Evolutionary conservation across 2,329 filamentous ascomycete genomes (phyloP), one percentile per base, ranked within the genome.

Genomic region (Epichloe gansuensis): DNA sequence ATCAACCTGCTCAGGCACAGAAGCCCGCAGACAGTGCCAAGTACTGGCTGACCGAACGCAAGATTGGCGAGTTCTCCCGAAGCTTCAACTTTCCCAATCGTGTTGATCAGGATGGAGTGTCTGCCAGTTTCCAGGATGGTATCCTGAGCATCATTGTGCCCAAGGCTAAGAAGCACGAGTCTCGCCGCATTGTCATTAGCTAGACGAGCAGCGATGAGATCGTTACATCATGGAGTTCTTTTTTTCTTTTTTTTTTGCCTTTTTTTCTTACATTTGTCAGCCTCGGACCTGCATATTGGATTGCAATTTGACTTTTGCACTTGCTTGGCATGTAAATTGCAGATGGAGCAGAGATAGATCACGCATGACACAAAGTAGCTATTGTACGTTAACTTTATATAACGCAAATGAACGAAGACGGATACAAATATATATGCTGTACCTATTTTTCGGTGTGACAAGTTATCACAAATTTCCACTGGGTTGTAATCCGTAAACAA

Each of bases 1-100:
- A 54, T n/a, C 52, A 61, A 25, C 31, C 44, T 4, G 64, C 62
- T 34, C 49, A 62, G 55, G 39, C 54, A 28, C 63, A 65, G 54
- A 66, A 69, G 56, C 59, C 65, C 5, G 60, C 60, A 48, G 69
- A 74, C 55, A 68, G 71, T 45, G 67, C 72, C 60, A 83, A 81
- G 69, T 91, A 83, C 75, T 91, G 86, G 87, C 72, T 83, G 56
- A 73, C 75, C 38, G 83, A 87, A 70, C 81, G 82, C 60, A 77
- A 74, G 55, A 70, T 83, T 54, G 84, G 84, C 64, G 76, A 82
- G 58, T 88, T 88, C 70, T 75, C 78, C 48, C 78, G 85, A 57
- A 79, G 75, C 54, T 88, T 88, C 71, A 78, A 72, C 65, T 88
- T 88, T 72, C 81, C 83, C 0, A 68, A 69, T 50, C 77, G 76